Evolutionary conservation across 495 filamentous ascomycete genomes (phyloP).

Genomic region (Trichocladium antarcticum): DNA sequence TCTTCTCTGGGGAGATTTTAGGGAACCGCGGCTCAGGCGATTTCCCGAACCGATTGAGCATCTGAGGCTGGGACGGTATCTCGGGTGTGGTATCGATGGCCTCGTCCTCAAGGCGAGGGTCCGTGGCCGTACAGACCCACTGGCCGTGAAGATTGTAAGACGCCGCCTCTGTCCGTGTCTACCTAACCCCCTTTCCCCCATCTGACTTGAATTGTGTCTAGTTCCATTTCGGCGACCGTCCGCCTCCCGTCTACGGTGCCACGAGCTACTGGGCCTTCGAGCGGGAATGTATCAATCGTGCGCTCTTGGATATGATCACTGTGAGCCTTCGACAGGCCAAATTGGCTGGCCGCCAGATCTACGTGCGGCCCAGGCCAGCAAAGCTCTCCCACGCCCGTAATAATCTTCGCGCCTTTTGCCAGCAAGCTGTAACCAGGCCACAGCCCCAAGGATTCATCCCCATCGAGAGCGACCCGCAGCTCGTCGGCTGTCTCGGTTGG

Average conservation of each 20-base stretch:
- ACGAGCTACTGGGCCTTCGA: background rate
- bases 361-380: background rate
- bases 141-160: background rate
- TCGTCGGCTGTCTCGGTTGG: background rate
- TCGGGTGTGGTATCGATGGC: background rate
- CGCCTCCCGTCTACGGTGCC: background rate
- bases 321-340: background rate
- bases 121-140: background rate
- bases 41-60: background rate
- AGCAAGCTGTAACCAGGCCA: background rate
- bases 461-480: background rate
- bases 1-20: background rate
- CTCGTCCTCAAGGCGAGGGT: background rate
- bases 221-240: background rate
- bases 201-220: background rate
- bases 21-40: background rate
- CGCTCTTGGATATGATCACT: background rate
- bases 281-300: background rate
- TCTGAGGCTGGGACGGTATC: background rate
- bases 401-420: background rate
- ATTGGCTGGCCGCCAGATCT: background rate
- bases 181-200: no score
- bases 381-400: background rate
- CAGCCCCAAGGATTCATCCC: background rate
- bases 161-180: background rate